phyloP scores from a whole-genome alignment of 2,329 filamentous ascomycete genomes.

The Fusarium sp. region DNA sequence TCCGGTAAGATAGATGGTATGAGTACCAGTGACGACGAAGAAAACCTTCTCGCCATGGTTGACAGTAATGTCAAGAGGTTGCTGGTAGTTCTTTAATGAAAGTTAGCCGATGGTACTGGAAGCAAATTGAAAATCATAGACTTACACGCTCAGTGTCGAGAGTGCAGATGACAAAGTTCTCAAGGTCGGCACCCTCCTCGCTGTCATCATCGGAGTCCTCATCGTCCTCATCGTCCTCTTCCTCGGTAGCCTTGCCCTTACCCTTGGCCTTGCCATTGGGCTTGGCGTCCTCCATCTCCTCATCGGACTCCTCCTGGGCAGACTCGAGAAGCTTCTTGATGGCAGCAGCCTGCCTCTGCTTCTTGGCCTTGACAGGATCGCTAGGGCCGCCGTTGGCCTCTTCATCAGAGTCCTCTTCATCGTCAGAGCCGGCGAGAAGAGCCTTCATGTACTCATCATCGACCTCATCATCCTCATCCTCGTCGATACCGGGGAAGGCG shows the following conservation, averaged over 20 bases:
- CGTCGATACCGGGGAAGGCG: constrained; percentile 68
- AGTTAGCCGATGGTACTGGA: constrained; percentile 45
- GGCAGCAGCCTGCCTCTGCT: constrained; percentile 82
- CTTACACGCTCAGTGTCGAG: constrained; percentile 91
- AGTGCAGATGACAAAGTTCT: constrained; percentile 96
- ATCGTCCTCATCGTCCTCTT: constrained; percentile 70
- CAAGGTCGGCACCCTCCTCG: constrained; percentile 75
- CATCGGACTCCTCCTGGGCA: constrained; percentile 71
- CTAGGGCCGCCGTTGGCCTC: constrained; percentile 89
- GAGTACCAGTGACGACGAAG: constrained; percentile 91
- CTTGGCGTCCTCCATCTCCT: constrained; percentile 80
- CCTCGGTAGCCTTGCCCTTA: constrained; percentile 74
- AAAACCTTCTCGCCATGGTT: constrained; percentile 89
- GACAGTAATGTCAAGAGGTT: constrained; percentile 93
- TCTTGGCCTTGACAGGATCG: constrained; percentile 90
- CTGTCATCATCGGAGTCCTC: constrained; percentile 75
- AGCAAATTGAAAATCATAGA: not conserved
- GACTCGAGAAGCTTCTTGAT: constrained; percentile 82
- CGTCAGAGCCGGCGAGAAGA: constrained; percentile 64
- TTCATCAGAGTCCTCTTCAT: constrained; percentile 66
- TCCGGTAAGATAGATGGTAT: constrained; percentile 91
- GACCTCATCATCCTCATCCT: constrained; percentile 72
- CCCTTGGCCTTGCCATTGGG: constrained; percentile 75
- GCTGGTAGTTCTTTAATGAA: constrained; percentile 83
- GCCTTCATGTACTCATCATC: constrained; percentile 75